These are phyloP conservation scores for Suillus plorans DNA, from an alignment of 768 basidiomycete species.

Conservation along the genomic window DNA sequence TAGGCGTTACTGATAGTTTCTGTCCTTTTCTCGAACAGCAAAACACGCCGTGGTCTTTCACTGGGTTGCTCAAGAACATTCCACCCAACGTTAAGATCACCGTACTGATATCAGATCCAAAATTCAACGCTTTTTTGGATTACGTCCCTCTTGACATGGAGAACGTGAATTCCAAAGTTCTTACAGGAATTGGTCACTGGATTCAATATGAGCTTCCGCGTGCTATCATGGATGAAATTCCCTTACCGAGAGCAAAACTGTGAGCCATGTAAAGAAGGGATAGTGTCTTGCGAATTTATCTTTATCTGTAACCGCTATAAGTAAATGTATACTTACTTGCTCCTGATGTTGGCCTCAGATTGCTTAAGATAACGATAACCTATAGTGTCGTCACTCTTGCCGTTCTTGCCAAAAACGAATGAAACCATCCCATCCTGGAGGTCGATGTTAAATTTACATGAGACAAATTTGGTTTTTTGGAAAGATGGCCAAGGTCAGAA, in stretches of 20 bases:
- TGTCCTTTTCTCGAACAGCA: not conserved
- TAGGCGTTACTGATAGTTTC: not conserved
- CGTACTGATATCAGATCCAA: not conserved
- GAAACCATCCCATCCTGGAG: not conserved
- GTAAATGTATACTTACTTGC: not conserved
- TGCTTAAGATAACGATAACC: not conserved
- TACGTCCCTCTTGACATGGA: not conserved
- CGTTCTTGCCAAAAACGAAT: not conserved
- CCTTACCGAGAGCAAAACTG: not conserved
- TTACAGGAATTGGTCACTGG: not conserved
- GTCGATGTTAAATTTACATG: too few relatives aligned
- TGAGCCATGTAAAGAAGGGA: not conserved
- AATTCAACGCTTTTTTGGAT: not conserved
- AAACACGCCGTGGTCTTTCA: not conserved
- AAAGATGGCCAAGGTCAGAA: too few relatives aligned
- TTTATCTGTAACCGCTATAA: not conserved
- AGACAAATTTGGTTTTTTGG: too few relatives aligned
- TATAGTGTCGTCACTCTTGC: not conserved
- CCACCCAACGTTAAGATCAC: not conserved
- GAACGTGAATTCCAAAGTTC: not conserved
- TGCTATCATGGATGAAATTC: slow-evolving; percentile 4
- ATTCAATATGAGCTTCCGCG: slow-evolving; percentile 9
- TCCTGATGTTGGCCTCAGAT: not conserved
- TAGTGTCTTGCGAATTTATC: not conserved
- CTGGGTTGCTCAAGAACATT: not conserved